Evolutionary conservation across 345 rosid species (phyloP), one percentile per base, ranked within the genome.

Genomic region (Cardamine resedifolia): DNA sequence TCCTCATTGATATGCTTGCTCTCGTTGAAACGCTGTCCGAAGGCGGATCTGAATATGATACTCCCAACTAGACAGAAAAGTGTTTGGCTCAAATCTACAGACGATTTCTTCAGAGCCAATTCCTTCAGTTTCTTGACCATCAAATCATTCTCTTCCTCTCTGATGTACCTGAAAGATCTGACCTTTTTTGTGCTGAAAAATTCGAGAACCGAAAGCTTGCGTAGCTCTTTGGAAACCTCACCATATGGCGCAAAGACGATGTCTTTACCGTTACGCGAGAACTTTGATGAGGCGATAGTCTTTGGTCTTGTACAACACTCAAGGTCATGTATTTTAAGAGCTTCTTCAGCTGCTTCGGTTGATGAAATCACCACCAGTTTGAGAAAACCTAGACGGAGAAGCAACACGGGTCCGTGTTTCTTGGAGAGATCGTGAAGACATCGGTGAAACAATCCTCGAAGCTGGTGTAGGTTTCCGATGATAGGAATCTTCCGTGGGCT

Each of bases 291-390:
- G 45, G 66, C 70, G 3, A 16, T 5, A 1, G 52, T 31, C 3
- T 2, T 53, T 7, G 81, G 64, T 39, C 75, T 45, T 2, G 53
- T 73, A 39, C 75, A 78, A 30, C 71, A 78, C n/a, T 55, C 59
- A 1, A 68, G 71, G 34, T 78, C 81, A 47, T 64, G 72, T 1
- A 16, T 36, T 34, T 68, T 73, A 7, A 78, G 52, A 12, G 38
- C 68, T 27, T 62, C 66, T 73, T 47, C 63, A 20, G 75, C 75
- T 26, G 75, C 75, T 47, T 73, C 71, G 3, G 50, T 68, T 0
- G 78, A 78, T 10, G 78, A 63, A 18, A 78, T 64, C 15, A 78
- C 57, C 2, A 68, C 57, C 0, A 58, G 6, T 0, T 52, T 44
- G 5, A 53, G 5, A 10, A 39, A 30, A 1, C 75, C 78, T 4